phyloP scores from a whole-genome alignment of 2,329 filamentous ascomycete genomes.

The Stromatinia cepivora region DNA sequence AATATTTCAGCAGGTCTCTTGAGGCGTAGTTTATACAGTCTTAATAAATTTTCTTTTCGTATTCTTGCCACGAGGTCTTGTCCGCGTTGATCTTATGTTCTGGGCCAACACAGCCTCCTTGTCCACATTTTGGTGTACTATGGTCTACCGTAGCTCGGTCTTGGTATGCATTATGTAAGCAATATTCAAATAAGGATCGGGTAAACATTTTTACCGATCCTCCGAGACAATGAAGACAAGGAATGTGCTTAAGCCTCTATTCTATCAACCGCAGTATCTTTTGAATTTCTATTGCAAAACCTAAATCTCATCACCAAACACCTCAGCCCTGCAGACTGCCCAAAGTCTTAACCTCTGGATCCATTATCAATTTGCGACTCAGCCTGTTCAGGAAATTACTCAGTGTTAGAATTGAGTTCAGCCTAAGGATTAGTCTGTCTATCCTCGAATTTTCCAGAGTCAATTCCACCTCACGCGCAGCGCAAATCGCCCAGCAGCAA shows the following conservation, averaged over 20 bases:
- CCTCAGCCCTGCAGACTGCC: constrained; percentile 33
- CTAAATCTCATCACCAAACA: constrained; percentile 13
- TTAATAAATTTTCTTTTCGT: constrained; percentile 4
- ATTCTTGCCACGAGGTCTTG: constrained; percentile 8
- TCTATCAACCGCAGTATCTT: constrained; percentile 19
- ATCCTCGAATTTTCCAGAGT: constrained; percentile 7
- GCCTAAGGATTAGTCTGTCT: constrained; percentile 5
- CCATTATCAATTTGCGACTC: neutral
- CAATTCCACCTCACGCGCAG: constrained; percentile 29
- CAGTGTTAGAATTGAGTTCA: constrained; percentile 1
- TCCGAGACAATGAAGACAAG: constrained; percentile 17
- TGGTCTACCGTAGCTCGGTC: neutral
- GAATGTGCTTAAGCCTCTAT: constrained; percentile 23
- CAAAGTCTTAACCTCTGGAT: constrained; percentile 8
- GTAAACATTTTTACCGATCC: neutral
- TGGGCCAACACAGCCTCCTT: constrained; percentile 16
- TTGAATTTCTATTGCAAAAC: constrained; percentile 9
- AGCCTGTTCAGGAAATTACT: constrained; percentile 15
- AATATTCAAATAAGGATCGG: neutral
- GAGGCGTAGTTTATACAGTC: constrained; percentile 18
- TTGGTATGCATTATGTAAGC: constrained; percentile 1
- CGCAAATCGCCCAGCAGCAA: constrained; percentile 2
- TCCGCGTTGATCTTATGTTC: constrained; percentile 11
- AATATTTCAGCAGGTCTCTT: constrained; percentile 15
- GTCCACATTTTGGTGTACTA: neutral